Evolutionary conservation across 257 asterid species (phyloP), one percentile per base, ranked within the genome.

Genomic region (Hygrophila difformis): DNA sequence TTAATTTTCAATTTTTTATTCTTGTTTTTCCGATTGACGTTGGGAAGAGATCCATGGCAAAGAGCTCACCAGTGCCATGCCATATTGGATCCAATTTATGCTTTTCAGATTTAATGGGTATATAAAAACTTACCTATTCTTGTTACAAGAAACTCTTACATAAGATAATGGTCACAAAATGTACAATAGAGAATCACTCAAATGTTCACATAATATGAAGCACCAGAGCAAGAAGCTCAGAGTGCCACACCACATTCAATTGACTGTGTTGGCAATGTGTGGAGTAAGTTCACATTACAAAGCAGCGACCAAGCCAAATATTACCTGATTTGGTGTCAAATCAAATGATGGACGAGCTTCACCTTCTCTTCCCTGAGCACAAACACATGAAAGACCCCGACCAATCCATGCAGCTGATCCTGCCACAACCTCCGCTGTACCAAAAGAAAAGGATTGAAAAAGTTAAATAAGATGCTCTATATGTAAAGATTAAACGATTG

Each of bases 321-420:
- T 55, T 49, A 81, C 99, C 93, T 86, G 93, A 13, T 74, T 50
- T 68, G 94, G 76, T 38, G 99, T 86, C 74, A 91, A 61, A 65
- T 91, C 96, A 69, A 91, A 77, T 31, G 96, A 91, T 53, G 82
- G 95, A 26, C 93, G 94, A 49, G 74, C 82, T 72, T 91, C 96
- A 47, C 91, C 72, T 61, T 86, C 99, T 59, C 94, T 76, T 68
- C 96, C 74, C 61, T 91, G 93, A 71, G 67, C 94, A 72, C 99
- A 86, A 53, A 91, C 99, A 59, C 99, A 91, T 5, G 99, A 85
- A 60, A 91, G 87, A 51, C 99, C 94, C 69, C 72, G 80, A 51
- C 99, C 96, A 56, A 86, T 77, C 99, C 99, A 91, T 16, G 99
- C 99, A 52, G 96, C 95, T 40, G 99, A 82, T 70, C 99, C 99